These are phyloP conservation scores for Lenwebbia sp. DNA, from an alignment of 345 rosid genomes.

Conservation along the genomic window DNA sequence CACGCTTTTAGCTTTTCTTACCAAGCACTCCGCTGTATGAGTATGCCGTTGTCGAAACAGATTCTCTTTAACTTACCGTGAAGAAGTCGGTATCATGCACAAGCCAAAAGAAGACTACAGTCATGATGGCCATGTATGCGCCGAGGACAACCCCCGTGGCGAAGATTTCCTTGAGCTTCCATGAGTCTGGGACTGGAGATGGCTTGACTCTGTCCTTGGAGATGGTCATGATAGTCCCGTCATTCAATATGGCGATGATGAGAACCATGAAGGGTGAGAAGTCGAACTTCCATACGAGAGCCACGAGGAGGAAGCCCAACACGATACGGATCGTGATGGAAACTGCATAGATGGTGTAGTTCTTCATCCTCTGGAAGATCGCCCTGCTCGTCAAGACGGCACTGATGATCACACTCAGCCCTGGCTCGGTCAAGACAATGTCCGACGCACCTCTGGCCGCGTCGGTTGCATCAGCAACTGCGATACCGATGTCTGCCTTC, in stretches of 20 bases:
- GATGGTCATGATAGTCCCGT: conserved; percentile 86
- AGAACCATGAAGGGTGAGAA: conserved; percentile 84
- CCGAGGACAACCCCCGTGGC: conserved; percentile 69
- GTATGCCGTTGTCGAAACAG: background rate
- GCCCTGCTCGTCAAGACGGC: conserved; percentile 79
- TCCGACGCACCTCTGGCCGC: conserved; percentile 79
- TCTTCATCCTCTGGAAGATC: conserved; percentile 88
- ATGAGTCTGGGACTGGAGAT: conserved; percentile 70
- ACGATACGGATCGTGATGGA: conserved; percentile 84
- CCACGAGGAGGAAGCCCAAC: conserved; percentile 65
- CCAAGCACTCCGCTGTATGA: background rate
- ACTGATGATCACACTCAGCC: conserved; percentile 63
- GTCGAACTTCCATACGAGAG: conserved; percentile 70
- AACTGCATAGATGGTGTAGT: conserved; percentile 84
- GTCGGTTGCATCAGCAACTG: conserved; percentile 78
- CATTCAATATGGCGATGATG: conserved; percentile 71
- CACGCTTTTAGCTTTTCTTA: background rate
- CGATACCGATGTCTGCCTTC: conserved; percentile 78
- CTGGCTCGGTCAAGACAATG: conserved; percentile 74
- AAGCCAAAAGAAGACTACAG: conserved; percentile 59
- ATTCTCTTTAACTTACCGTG: conserved; percentile 29
- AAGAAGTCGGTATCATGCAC: conserved; percentile 49
- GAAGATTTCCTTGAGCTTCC: conserved; percentile 77
- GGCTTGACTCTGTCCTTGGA: conserved; percentile 78
- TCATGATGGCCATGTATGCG: conserved; percentile 53